Evolutionary conservation across 768 basidiomycete genomes (phyloP), one percentile per base, ranked within the genome.

Genomic region (Agrocybe praecox): DNA sequence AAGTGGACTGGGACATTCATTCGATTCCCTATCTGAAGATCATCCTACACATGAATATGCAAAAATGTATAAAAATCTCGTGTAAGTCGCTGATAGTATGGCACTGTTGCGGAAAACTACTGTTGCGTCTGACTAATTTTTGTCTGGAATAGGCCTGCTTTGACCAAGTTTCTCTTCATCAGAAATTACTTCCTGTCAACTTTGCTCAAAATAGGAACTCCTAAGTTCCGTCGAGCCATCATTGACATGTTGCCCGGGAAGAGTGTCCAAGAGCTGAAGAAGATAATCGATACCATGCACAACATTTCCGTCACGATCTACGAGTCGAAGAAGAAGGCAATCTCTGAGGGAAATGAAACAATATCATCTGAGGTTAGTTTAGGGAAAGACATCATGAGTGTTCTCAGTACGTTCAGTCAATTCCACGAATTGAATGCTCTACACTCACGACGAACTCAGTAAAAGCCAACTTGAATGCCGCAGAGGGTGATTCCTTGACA

Each of bases 361-460:
- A 63, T 73, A 3, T 53, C 57, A 15, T 60, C 56, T 14, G 70
- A 74, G 53, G 67, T 74, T 42, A 73, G 71, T 10, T 68, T 69
- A 55, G 76, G 74, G 11, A 77, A 76, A 45, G 80, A 81, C 60
- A 72, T 83, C 19, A 69, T 81, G 58, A 80, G 76, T 53, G 70
- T 80, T 43, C 61, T 82, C 26, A 65, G 80, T 83, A 59, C 43
- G 78, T 59, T 18, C 14, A 24, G 14, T 19, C 8, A 43, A n/a
- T 22, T 21, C 44, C n/a, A n/a, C 10, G 10, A 3, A 12, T 43
- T 7, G 18, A 29, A 17, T 15, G 2, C 4, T 45, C 14, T n/a
- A 29, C 11, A 40, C n/a, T n/a, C 22, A 17, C 12, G 14, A 33
- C 2, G 7, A 22, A 6, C 46, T n/a, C 52, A 79, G 78, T 79